These are phyloP conservation scores for Talaromyces trachyspermus DNA, from an alignment of 495 filamentous ascomycete genomes.

Conservation along the genomic window DNA sequence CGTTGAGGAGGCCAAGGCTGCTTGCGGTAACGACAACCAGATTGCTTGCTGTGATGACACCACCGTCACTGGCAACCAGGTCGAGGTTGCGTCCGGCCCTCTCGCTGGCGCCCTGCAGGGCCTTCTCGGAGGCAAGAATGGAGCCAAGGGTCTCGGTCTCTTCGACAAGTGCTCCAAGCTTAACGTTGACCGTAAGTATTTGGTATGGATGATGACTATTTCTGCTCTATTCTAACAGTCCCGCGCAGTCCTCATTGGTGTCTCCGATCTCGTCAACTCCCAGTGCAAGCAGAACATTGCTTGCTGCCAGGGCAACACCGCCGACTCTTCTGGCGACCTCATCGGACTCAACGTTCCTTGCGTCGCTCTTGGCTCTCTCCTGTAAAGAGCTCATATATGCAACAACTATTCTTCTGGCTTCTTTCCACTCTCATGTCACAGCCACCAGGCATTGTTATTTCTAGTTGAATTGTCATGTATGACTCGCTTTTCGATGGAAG, in stretches of 20 bases:
- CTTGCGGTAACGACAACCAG: conserved; percentile 43
- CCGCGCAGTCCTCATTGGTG: conserved; percentile 25
- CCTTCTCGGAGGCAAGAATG: conserved; percentile 27
- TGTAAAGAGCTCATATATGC: conserved; percentile 28
- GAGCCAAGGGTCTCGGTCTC: conserved; percentile 26
- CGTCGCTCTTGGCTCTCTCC: conserved; percentile 41
- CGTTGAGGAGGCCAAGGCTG: conserved; percentile 38
- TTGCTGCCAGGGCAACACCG: conserved; percentile 41
- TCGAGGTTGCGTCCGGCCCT: conserved; percentile 20
- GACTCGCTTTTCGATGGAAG: conserved; percentile 1
- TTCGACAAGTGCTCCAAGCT: conserved; percentile 36
- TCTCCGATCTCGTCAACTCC: conserved; percentile 39
- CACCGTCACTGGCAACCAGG: conserved; percentile 37
- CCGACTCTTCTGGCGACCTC: conserved; percentile 29
- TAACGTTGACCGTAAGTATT: conserved; percentile 15
- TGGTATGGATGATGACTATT: not conserved
- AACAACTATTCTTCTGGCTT: not conserved
- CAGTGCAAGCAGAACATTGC: conserved; percentile 49
- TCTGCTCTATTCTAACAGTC: conserved; percentile 11
- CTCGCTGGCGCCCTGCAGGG: conserved; percentile 25
- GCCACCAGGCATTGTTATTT: no score
- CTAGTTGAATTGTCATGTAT: conserved; percentile 4
- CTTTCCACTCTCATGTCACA: conserved; percentile 3
- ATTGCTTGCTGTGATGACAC: conserved; percentile 44
- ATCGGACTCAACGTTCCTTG: conserved; percentile 43